Base-by-base conservation (phyloP, 108 stramenopile genomes). In the Skeletonema tropicum region DNA sequence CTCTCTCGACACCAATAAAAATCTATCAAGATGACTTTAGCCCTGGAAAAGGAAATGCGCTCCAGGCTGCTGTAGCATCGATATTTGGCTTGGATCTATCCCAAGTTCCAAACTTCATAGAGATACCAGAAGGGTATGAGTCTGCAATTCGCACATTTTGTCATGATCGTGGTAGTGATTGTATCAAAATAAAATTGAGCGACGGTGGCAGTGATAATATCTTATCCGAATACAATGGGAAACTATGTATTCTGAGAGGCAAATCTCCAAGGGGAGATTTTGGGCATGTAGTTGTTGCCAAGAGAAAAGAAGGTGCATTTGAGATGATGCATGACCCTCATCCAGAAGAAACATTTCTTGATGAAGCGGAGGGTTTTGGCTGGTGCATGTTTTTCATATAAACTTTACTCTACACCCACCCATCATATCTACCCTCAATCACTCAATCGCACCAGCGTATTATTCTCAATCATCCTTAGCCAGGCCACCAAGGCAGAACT, bases 251-350 rank as follows among this genome's bases (percentile, higher is more conserved):
- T n/a, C 31, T 83, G 35, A 52, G 82, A 17, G 82, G 82, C 31
- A 77, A 83, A 66, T 73, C 66, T 6, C 76, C 76, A 10, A 33
- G 82, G 13, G 82, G 82, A 15, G 36, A 73, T 55, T 83, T 77
- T 68, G 82, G 76, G 35, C 82, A 83, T 41, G 76, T 77, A 14
- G 66, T 83, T 35, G 71, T 83, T 65, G 82, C 82, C 29, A 72
- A 58, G 46, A 35, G 15, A 8, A 8, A 3, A 7, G 39, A 46
- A 32, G 68, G 42, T 12, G 23, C 21, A 15, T 83, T 83, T 55
- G 66, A 77, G 38, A 73, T 77, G 66, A 36, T 83, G 25, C 82
- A 83, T 42, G 82, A 83, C 55, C 82, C 82, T 31, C 76, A 83
- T 63, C 82, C 82, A 15, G 76, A 83, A 12, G 66, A 45, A 36